Base-by-base conservation (phyloP, 164 flowering plant genomes). In the Nymphaea thermarum region DNA sequence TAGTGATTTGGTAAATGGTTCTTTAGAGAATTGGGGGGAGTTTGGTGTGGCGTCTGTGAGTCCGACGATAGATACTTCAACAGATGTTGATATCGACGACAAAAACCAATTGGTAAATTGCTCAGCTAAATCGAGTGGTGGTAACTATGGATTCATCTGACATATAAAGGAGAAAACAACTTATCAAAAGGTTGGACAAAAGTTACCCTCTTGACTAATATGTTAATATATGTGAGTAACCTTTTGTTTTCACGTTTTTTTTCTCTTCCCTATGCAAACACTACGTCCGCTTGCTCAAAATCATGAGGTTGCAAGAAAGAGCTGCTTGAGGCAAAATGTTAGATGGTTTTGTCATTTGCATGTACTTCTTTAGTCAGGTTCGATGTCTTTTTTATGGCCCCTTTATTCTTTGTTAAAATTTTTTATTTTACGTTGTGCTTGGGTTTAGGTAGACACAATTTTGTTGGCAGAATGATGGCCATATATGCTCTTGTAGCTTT, bases 221-320 rank as follows among this genome's bases (percentile, higher is more conserved):
- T 3, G 12, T 51, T 51, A 8, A 15, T 51, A 6, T 51, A 12
- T 17, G 25, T 62, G 64, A 62, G 25, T 17, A 17, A 17, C 42
- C 7, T 8, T 51, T 51, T 51, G 57, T 51, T 10, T 15, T 10
- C 12, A 8, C 12, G 57, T 51, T 10, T 8, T 15, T 51, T 41
- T 18, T 66, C 7, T 47, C 65, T 6, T 72, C 67, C 18, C 64
- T 12, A 43, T 68, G 51, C 81, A 93, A 97, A 74, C 79, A 44
- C 87, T 85, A 15, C 85, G 94, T 5, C 80, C 97, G 71, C 77
- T 89, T 76, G 96, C 91, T 63, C 96, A 89, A 77, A 89, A 89
- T 76, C 86, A 91, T 53, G 93, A 89, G 74, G 96, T 93, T 76
- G 93, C 96, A 43, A 75, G 86, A 68, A 89, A 87, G 76, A 89